These are phyloP conservation scores for Populus hybrid DNA, from an alignment of 441 rosid genomes.

Conservation along the genomic window DNA sequence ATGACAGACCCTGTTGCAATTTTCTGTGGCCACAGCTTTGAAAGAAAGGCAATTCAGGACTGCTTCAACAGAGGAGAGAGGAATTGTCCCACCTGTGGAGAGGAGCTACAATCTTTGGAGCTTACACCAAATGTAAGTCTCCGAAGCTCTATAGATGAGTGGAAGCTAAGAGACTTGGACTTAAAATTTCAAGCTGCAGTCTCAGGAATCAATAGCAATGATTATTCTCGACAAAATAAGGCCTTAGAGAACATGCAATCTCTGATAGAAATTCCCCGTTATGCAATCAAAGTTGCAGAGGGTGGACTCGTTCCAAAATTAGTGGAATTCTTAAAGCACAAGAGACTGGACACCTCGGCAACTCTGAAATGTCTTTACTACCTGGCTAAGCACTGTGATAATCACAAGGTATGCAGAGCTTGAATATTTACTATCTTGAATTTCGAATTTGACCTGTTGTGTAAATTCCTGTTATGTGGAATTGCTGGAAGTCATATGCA, in stretches of 20 bases:
- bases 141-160: conserved; percentile 42
- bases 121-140: conserved; percentile 45
- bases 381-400: conserved; percentile 37
- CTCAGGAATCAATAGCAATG: conserved; percentile 31
- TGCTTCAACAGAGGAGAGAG: conserved; percentile 34
- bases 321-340: conserved; percentile 35
- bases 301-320: conserved; percentile 34
- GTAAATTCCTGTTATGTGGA: conserved; percentile 5
- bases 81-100: conserved; percentile 42
- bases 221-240: conserved; percentile 23
- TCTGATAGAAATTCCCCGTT: conserved; percentile 31
- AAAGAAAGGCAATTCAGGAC: conserved; percentile 43
- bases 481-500: conserved; percentile 35
- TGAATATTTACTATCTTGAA: neutral
- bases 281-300: conserved; percentile 31
- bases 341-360: conserved; percentile 26
- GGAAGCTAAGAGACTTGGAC: conserved; percentile 44
- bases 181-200: conserved; percentile 35
- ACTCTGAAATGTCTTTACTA: conserved; percentile 34
- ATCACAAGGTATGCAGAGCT: conserved; percentile 30
- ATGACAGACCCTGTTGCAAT: conserved; percentile 50
- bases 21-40: conserved; percentile 51
- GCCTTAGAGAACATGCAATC: conserved; percentile 40
- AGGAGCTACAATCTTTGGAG: conserved; percentile 34
- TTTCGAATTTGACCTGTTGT: neutral